phyloP scores from a whole-genome alignment of 2,329 filamentous ascomycete genomes.

The Acrodontium crateriforme region DNA sequence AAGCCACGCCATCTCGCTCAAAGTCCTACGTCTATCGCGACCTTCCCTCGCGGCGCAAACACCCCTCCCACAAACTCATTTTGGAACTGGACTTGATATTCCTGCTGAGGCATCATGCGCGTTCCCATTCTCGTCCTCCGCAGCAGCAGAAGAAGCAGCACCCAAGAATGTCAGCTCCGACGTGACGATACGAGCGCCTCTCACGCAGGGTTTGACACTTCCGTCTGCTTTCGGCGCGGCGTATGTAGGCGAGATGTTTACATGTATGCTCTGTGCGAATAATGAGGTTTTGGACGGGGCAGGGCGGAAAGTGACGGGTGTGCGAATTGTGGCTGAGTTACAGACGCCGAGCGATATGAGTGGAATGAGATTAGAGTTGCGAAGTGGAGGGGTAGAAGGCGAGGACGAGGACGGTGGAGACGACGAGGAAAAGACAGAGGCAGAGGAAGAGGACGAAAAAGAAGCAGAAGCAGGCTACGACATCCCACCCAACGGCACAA shows the following conservation, averaged over 20 bases:
- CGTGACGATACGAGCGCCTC: too few relatives aligned
- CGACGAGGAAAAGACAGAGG: slow-evolving; percentile 30
- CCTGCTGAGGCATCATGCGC: slow-evolving; percentile 55
- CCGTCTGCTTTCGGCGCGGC: slow-evolving; percentile 86
- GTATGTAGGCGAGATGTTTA: slow-evolving; percentile 90
- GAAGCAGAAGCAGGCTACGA: neutral
- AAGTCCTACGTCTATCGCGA: slow-evolving; percentile 70
- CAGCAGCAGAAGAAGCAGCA: slow-evolving; percentile 24
- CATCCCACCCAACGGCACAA: slow-evolving; percentile 51
- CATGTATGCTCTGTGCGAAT: slow-evolving; percentile 90
- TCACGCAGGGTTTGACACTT: slow-evolving; percentile 57
- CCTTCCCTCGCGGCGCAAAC: slow-evolving; percentile 63
- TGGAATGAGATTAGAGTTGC: slow-evolving; percentile 44
- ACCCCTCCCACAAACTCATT: slow-evolving; percentile 41
- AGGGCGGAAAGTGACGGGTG: slow-evolving; percentile 49
- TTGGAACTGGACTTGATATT: slow-evolving; percentile 35
- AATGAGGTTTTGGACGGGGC: slow-evolving; percentile 50
- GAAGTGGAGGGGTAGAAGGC: slow-evolving; percentile 32
- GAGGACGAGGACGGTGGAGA: slow-evolving; percentile 28
- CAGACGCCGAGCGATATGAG: slow-evolving; percentile 69
- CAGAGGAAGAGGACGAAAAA: slow-evolving; percentile 27
- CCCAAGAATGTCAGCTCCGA: too few relatives aligned
- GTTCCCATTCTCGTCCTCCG: slow-evolving; percentile 51
- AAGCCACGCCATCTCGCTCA: slow-evolving; percentile 73
- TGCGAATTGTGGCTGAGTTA: slow-evolving; percentile 83